Evolutionary conservation across 108 stramenopile species (phyloP).

Genomic region (Cylindrotheca closterium): DNA sequence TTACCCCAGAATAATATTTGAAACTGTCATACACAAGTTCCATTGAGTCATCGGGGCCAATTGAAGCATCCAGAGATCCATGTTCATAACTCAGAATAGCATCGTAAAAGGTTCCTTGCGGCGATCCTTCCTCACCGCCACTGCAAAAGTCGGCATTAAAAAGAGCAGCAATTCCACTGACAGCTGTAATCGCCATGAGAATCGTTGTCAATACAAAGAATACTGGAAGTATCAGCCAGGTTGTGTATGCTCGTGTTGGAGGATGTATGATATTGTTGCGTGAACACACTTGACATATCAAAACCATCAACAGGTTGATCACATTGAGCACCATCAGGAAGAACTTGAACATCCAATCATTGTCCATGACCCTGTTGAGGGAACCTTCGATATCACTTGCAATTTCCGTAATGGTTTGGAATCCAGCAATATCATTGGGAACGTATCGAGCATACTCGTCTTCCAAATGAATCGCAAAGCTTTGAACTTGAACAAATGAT

Average conservation of each 20-base stretch:
- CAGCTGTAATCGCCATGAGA: constrained; percentile 9
- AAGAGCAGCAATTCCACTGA: constrained; percentile 23
- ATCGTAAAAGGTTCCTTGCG: constrained; percentile 38
- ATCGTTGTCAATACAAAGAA: constrained; percentile 24
- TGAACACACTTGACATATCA: constrained; percentile 23
- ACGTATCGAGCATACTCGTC: constrained; percentile 1
- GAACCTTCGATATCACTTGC: constrained; percentile 15
- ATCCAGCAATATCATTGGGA: constrained; percentile 6
- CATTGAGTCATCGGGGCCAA: not conserved
- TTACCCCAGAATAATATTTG: constrained; percentile 38
- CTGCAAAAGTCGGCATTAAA: constrained; percentile 55
- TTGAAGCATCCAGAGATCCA: constrained; percentile 7
- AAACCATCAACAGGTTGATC: constrained; percentile 32
- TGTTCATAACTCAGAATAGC: constrained; percentile 18
- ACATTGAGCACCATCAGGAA: constrained; percentile 37
- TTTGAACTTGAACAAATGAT: not conserved
- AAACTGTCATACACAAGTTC: constrained; percentile 24
- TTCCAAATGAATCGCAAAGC: not conserved
- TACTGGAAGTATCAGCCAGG: constrained; percentile 34
- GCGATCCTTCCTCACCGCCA: constrained; percentile 28
- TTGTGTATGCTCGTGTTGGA: constrained; percentile 14
- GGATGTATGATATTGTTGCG: constrained; percentile 38
- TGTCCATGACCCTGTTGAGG: constrained; percentile 23
- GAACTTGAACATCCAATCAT: constrained; percentile 45
- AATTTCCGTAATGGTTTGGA: constrained; percentile 7